A percentile compares a stretch with the other conserved stretches of the same genome.
Evolutionary conservation across 2,329 filamentous ascomycete genomes (phyloP).

Genomic region (Phyllosticta citribraziliensis): DNA sequence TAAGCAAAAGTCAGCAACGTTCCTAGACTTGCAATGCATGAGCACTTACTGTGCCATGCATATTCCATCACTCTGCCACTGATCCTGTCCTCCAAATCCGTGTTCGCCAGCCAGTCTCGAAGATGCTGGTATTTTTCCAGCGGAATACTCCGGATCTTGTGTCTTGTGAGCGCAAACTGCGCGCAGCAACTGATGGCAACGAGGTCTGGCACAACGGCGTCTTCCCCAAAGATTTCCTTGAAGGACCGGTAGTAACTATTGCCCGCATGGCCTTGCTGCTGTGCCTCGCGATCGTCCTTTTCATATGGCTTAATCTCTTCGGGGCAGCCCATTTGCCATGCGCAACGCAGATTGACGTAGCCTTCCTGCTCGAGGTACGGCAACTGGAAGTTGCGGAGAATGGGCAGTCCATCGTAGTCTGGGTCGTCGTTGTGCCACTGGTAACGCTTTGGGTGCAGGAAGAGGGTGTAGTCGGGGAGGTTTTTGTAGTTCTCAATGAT

Average conservation of each 20-base stretch:
- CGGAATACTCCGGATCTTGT: slow-evolving; percentile 36
- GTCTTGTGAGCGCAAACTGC: slow-evolving; percentile 43
- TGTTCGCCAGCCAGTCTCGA: slow-evolving; percentile 40
- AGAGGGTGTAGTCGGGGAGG: slow-evolving; percentile 32
- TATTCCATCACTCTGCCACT: slow-evolving; percentile 48
- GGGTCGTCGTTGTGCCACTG: slow-evolving; percentile 45
- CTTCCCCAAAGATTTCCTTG: slow-evolving; percentile 37
- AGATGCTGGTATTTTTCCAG: slow-evolving; percentile 40
- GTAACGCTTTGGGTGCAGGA: slow-evolving; percentile 33
- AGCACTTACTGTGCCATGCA: slow-evolving; percentile 47
- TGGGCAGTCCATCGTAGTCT: slow-evolving; percentile 40
- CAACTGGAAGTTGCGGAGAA: slow-evolving; percentile 40
- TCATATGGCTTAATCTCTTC: slow-evolving; percentile 38
- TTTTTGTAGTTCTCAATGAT: slow-evolving; percentile 32
- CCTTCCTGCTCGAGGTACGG: slow-evolving; percentile 40
- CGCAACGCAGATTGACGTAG: slow-evolving; percentile 46
- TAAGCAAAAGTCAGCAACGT: slow-evolving; percentile 10
- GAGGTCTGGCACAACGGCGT: slow-evolving; percentile 27
- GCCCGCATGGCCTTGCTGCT: slow-evolving; percentile 37
- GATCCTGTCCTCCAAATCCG: slow-evolving; percentile 37
- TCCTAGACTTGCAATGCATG: not conserved
- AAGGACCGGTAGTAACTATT: slow-evolving; percentile 41
- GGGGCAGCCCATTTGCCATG: slow-evolving; percentile 44
- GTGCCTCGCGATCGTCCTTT: slow-evolving; percentile 28
- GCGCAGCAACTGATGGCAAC: slow-evolving; percentile 46